These are phyloP conservation scores for Syzygium oleosum DNA, from an alignment of 345 rosid genomes.

Conservation along the genomic window DNA sequence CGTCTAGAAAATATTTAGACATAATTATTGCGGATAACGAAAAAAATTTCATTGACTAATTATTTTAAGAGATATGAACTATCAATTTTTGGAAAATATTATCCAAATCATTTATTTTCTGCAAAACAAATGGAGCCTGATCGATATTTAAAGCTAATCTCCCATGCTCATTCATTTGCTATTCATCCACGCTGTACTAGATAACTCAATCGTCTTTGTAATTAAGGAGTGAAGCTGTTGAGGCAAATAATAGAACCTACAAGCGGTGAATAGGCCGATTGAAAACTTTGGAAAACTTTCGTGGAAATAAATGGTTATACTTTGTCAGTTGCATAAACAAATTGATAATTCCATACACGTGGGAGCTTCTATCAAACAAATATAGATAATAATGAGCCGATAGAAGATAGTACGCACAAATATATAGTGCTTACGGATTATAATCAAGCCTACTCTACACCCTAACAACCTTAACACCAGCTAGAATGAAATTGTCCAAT, in stretches of 20 bases:
- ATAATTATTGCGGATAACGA: neutral
- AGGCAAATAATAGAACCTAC: neutral
- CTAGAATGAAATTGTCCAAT: neutral
- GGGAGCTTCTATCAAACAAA: neutral
- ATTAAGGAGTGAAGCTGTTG: neutral
- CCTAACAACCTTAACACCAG: neutral
- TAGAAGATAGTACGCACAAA: neutral
- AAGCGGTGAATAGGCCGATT: neutral
- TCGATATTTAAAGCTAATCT: neutral
- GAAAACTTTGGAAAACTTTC: neutral
- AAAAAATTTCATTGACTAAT: neutral
- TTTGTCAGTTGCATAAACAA: neutral
- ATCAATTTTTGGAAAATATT: too few relatives aligned
- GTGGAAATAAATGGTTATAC: neutral
- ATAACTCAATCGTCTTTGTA: neutral
- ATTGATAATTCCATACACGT: neutral
- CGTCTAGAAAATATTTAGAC: neutral
- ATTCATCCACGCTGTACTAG: neutral
- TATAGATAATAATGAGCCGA: neutral
- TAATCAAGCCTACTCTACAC: neutral
- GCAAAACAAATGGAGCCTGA: neutral
- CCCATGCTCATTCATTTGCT: neutral
- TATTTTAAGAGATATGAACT: neutral
- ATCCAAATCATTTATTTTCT: neutral
- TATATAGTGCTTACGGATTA: neutral